These are phyloP conservation scores for Fraxinus xanthoxyloides DNA, from an alignment of 305 asterid genomes.

Conservation along the genomic window DNA sequence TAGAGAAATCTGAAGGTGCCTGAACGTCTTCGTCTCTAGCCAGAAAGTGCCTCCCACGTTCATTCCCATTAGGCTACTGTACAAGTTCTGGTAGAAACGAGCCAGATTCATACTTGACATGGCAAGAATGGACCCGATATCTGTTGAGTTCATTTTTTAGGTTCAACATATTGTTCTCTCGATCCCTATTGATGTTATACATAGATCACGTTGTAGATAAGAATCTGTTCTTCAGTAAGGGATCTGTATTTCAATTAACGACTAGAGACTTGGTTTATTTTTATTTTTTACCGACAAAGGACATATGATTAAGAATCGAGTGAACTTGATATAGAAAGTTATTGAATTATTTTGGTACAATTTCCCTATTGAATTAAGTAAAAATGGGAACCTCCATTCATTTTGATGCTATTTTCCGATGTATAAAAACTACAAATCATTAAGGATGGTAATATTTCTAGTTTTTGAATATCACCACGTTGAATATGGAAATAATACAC, in stretches of 20 bases:
- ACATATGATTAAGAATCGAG: neutral
- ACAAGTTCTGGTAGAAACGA: no score
- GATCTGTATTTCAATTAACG: neutral
- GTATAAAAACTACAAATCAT: neutral
- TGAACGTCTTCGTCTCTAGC: no score
- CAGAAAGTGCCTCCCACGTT: no score
- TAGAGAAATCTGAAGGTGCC: no score
- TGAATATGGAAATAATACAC: neutral
- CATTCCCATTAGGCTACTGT: no score
- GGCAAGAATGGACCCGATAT: no score
- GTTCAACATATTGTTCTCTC: neutral
- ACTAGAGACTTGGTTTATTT: neutral
- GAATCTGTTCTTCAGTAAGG: neutral
- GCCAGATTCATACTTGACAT: no score
- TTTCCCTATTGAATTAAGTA: neutral
- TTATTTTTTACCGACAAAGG: neutral
- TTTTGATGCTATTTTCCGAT: neutral
- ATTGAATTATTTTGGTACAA: neutral
- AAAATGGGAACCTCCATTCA: neutral
- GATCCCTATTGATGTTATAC: neutral
- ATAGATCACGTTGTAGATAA: neutral
- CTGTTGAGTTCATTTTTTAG: no score
- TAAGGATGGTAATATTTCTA: neutral
- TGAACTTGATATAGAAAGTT: neutral
- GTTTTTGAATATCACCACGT: neutral